Base-by-base conservation (phyloP, 1,284 basidiomycete genomes). In the Austroboletus olivaceoglutinosus region DNA sequence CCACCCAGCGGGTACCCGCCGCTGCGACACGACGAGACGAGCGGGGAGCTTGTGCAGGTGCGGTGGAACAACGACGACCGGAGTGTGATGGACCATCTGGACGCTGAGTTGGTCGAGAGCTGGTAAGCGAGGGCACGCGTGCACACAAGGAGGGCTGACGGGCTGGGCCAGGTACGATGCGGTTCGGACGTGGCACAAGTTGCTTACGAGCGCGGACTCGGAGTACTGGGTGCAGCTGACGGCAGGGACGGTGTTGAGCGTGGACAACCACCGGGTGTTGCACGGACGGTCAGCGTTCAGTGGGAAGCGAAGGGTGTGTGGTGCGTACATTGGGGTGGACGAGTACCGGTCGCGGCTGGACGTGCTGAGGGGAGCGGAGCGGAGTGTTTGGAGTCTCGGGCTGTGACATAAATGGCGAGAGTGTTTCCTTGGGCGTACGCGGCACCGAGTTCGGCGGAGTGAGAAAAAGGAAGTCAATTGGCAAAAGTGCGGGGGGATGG, bases 31-130 rank as follows among this genome's bases (percentile, higher is more conserved):
- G 84, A 91, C 54, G 58, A 68, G 1, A 52, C 69, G 3, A 78
- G 78, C 6, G 85, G 85, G 0, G 81, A 86, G 48, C 76, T 98
- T 0, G 69, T 77, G 2, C 85, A 92, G 56, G 86, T 98, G 13
- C 73, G 95, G 38, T 98, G 94, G 91, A 99, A 98, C 66, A 96
- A 94, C 54, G 91, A 96, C 60, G 96, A 99, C 68, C 75, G 96
- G 43, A 93, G 91, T 54, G 86, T 87, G 0, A 78, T 96, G 77
- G 75, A 72, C 55, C 70, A 78, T 61, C 51, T 93, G 60, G 75
- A 76, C 9, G 71, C 82, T 0, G 74, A 75, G 9, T 63, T 82
- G 51, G 80, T 94, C 3, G 85, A 88, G 58, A 73, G 77, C 44
- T 94, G 91, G 91, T 86, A 61, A 43, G 78, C 58, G 3, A n/a